phyloP scores from a whole-genome alignment of 192 early-diverging fungal species.

The Backusella australiensis region DNA sequence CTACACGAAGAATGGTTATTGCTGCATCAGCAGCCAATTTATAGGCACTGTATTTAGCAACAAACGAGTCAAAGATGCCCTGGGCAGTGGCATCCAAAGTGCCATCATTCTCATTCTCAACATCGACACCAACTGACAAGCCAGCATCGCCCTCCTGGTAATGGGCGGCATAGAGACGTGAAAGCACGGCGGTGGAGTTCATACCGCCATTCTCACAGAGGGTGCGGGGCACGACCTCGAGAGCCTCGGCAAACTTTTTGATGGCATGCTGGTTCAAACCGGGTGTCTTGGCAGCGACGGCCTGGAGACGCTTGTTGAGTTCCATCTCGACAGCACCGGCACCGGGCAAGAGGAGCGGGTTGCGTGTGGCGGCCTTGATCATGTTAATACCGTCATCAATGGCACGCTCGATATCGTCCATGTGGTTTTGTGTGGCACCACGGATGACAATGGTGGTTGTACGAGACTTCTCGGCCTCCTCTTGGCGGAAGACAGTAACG shows the following conservation, averaged over 20 bases:
- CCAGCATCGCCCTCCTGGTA: constrained; percentile 53
- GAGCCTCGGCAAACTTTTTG: constrained; percentile 91
- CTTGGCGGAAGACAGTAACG: constrained; percentile 97
- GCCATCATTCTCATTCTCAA: constrained; percentile 70
- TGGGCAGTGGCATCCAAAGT: constrained; percentile 73
- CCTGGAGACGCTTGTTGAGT: constrained; percentile 74
- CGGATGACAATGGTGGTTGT: constrained; percentile 95
- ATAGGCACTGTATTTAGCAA: constrained; percentile 86
- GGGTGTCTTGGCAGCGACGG: constrained; percentile 83
- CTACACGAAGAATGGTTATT: constrained; percentile 91
- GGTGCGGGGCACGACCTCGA: constrained; percentile 94
- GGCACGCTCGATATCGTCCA: constrained; percentile 97
- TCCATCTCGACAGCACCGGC: constrained; percentile 96
- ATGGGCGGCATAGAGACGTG: constrained; percentile 91
- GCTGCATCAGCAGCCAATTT: constrained; percentile 91
- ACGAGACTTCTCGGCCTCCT: constrained; percentile 73
- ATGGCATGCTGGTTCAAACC: constrained; percentile 96
- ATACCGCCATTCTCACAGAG: constrained; percentile 93
- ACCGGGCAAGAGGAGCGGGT: constrained; percentile 83
- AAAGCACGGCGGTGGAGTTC: constrained; percentile 90
- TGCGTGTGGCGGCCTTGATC: constrained; percentile 89
- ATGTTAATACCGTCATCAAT: constrained; percentile 98
- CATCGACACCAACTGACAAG: constrained; percentile 74
- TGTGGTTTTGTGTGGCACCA: constrained; percentile 91
- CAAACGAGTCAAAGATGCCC: constrained; percentile 77